These are phyloP conservation scores for Aspergillus sp. DNA, from an alignment of 2,329 filamentous ascomycete species.

Conservation along the genomic window DNA sequence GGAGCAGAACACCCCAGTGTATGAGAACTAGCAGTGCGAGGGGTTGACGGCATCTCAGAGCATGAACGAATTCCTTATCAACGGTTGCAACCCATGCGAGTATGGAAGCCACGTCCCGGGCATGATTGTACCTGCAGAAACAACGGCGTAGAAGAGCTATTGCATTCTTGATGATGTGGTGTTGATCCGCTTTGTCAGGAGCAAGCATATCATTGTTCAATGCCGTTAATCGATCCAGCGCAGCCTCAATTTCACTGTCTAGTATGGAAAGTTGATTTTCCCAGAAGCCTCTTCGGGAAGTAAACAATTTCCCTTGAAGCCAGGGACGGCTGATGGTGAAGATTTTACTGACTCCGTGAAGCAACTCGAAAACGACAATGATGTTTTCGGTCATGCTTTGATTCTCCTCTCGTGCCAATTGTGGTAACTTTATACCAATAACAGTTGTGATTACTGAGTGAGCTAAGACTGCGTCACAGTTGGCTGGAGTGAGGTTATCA, in stretches of 20 bases:
- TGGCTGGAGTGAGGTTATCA: conserved; percentile 36
- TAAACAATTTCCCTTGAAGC: conserved; percentile 57
- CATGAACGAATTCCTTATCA: conserved; percentile 36
- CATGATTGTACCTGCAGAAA: conserved; percentile 28
- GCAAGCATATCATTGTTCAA: conserved; percentile 33
- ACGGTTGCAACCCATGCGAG: conserved; percentile 37
- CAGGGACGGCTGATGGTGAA: conserved; percentile 33
- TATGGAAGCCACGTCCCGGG: conserved; percentile 32
- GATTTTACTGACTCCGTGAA: conserved; percentile 40
- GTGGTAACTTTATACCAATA: conserved; percentile 39
- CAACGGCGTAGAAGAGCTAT: conserved; percentile 31
- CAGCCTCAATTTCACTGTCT: conserved; percentile 29
- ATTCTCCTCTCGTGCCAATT: conserved; percentile 32
- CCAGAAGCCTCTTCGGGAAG: conserved; percentile 47
- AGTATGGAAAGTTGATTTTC: conserved; percentile 29
- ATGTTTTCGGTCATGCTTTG: conserved; percentile 40
- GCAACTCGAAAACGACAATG: conserved; percentile 37
- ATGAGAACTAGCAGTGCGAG: conserved; percentile 37
- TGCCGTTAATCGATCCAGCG: conserved; percentile 29
- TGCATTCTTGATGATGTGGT: conserved; percentile 33
- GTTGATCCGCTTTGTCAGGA: conserved; percentile 27
- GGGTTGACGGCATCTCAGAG: conserved; percentile 31
- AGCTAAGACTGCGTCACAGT: conserved; percentile 41
- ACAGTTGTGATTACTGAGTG: conserved; percentile 41
- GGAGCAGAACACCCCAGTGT: conserved; percentile 40